Percentiles rank a stretch among this genome's conserved stretches.
Evolutionary conservation across 1,284 basidiomycete genomes (phyloP).

Genomic region (Ustilago hordei): DNA sequence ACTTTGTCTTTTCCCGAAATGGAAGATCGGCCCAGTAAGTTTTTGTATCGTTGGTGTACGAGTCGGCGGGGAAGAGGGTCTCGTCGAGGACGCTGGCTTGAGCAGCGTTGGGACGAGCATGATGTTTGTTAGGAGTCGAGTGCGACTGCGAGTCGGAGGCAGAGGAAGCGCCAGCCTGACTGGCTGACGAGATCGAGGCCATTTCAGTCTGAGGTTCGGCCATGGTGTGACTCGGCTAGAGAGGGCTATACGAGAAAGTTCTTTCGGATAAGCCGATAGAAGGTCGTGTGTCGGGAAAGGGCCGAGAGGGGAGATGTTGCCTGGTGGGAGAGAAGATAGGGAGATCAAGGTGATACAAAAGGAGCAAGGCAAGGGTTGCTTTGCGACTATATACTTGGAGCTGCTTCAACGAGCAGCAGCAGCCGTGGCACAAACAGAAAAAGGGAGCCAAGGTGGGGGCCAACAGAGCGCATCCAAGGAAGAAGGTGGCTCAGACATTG

Average conservation of each 20-base stretch:
- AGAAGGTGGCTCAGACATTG: constrained; percentile 1
- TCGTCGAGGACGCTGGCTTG: constrained; percentile 53
- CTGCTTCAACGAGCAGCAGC: neutral
- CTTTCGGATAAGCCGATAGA: constrained; percentile 8
- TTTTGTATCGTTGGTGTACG: constrained; percentile 60
- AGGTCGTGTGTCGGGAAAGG: neutral
- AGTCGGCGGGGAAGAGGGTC: constrained; percentile 64
- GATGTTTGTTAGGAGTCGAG: constrained; percentile 11
- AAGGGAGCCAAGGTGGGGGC: neutral
- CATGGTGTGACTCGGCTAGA: constrained; percentile 11
- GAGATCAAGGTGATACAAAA: neutral
- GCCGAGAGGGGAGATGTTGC: constrained; percentile 1
- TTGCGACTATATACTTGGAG: constrained; percentile 4
- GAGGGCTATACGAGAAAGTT: neutral
- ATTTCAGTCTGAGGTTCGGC: constrained; percentile 24
- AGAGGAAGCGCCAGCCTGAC: constrained; percentile 13
- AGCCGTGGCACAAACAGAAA: neutral
- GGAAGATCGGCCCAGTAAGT: constrained; percentile 71
- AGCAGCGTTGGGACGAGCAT: constrained; percentile 11
- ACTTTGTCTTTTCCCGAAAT: constrained; percentile 61
- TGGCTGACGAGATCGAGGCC: constrained; percentile 17
- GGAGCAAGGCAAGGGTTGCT: neutral
- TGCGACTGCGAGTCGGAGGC: constrained; percentile 11
- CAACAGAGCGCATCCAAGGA: neutral
- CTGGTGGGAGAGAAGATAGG: neutral